phyloP scores from a whole-genome alignment of 192 early-diverging fungal species.

The Phlyctochytrium arcticum region DNA sequence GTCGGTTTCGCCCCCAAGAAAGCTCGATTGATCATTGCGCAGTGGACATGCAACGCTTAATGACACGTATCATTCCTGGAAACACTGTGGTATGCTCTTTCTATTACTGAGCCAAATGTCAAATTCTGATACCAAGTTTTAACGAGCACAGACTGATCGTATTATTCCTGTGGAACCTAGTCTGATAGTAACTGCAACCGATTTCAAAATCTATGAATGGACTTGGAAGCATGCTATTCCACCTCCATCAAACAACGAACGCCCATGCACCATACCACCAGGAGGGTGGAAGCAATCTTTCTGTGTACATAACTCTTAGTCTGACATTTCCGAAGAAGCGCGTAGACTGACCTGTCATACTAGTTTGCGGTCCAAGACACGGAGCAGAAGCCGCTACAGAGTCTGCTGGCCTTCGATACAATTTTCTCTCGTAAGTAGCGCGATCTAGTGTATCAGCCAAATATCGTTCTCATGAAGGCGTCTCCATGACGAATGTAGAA shows the following conservation, averaged over 20 bases:
- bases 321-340: background rate
- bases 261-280: slow-evolving; percentile 3
- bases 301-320: background rate
- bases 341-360: background rate
- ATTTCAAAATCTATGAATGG: slow-evolving; percentile 10
- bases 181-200: background rate
- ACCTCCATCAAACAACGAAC: background rate
- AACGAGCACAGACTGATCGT: too few species aligned
- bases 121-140: too few species aligned
- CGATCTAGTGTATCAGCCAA: too few species aligned
- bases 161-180: too few species aligned
- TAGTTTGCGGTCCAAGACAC: slow-evolving; percentile 5
- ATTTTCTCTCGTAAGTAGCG: slow-evolving; percentile 17
- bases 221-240: slow-evolving; percentile 16
- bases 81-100: too few species aligned
- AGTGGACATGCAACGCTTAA: too few species aligned
- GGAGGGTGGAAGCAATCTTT: slow-evolving; percentile 9
- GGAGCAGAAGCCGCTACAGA: slow-evolving; percentile 2
- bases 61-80: too few species aligned
- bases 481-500: too few species aligned
- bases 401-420: slow-evolving; percentile 5
- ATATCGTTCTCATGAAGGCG: too few species aligned
- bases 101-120: too few species aligned
- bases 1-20: too few species aligned
- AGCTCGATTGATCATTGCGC: too few species aligned